Evolutionary conservation across 108 stramenopile species (phyloP).

Genomic region (Pinguiococcus pyrenoidosus): DNA sequence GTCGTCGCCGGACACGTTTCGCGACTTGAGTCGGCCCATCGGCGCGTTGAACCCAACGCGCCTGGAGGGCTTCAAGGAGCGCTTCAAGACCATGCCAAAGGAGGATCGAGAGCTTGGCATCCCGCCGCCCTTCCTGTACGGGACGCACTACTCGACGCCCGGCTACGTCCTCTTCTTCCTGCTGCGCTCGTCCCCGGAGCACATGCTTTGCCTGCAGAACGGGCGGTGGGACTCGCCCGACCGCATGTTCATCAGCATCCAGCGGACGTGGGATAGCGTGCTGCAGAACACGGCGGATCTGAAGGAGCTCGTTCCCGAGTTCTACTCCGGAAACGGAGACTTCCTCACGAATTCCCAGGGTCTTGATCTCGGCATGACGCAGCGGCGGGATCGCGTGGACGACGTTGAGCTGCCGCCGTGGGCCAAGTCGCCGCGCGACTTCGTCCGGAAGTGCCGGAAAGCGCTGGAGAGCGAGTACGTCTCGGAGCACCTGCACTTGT

Average conservation of each 20-base stretch:
- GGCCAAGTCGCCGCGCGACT: slow-evolving; percentile 72
- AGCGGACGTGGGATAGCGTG: slow-evolving; percentile 56
- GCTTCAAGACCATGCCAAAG: slow-evolving; percentile 21
- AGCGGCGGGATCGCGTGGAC: slow-evolving; percentile 64
- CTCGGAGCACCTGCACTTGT: slow-evolving; percentile 60
- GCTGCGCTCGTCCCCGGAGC: slow-evolving; percentile 82
- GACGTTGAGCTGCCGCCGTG: slow-evolving; percentile 79
- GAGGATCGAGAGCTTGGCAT: slow-evolving; percentile 17
- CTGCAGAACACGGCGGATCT: slow-evolving; percentile 83
- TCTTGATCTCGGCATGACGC: slow-evolving; percentile 76
- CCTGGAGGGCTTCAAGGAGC: slow-evolving; percentile 18
- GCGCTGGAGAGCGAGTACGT: slow-evolving; percentile 87
- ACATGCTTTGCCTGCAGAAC: slow-evolving; percentile 94
- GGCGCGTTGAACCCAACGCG: slow-evolving; percentile 30
- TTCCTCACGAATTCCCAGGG: slow-evolving; percentile 77
- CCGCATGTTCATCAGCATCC: slow-evolving; percentile 73
- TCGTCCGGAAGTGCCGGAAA: slow-evolving; percentile 60
- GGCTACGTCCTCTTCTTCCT: slow-evolving; percentile 96
- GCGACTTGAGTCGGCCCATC: slow-evolving; percentile 43
- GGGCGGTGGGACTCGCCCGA: slow-evolving; percentile 82
- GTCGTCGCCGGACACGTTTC: slow-evolving; percentile 37
- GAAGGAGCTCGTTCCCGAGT: slow-evolving; percentile 94
- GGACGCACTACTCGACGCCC: slow-evolving; percentile 85
- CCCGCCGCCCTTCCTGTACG: slow-evolving; percentile 68
- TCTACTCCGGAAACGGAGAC: slow-evolving; percentile 65